Evolutionary conservation across 139 green algal species (phyloP), one percentile per base, ranked within the genome.

Genomic region (Tetradesmus obliquus): DNA sequence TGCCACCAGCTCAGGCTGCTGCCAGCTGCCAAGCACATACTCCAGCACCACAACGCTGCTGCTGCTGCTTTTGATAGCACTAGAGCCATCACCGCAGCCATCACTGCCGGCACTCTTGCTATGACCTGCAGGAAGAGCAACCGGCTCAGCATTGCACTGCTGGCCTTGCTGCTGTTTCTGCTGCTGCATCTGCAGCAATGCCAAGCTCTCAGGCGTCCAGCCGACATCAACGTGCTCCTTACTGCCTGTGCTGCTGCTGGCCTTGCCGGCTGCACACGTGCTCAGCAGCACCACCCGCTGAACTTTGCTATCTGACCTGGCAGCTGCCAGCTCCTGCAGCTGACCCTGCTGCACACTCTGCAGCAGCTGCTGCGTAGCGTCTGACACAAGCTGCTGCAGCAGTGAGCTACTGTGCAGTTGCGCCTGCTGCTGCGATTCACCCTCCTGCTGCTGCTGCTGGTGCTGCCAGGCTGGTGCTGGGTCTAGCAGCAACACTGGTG

Each of bases 401-500:
- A 51, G 17, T 51, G 15, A 10, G n/a, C 15, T 71, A 3, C 62
- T 12, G 12, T 82, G 82, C 60, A 82, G 57, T 51, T 91, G 76
- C 82, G 89, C 32, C 53, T 90, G 51, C 89, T 86, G 71, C 86
- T 87, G 57, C 54, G 24, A 24, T n/a, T 74, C 0, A 32, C 71
- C 51, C 66, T 84, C 66, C 71, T 82, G 62, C 92, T 86, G 90
- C 71, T 92, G 82, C 80, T 91, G 76, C 13, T 81, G 79, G 3
- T 32, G 15, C n/a, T 60, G 74, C 51, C 58, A 87, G 12, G 87
- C 71, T 91, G 85, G 51, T 55, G 81, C 22, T 5, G 87, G 84
- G 45, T 95, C 93, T 55, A 95, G 15, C 82, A 94, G 81, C 53
- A 91, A 20, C 55, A 96, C 84, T 3, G 74, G 91, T 22, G 95